These are phyloP conservation scores for Akebia trifoliata DNA, from an alignment of 164 flowering plant genomes.

Conservation along the genomic window DNA sequence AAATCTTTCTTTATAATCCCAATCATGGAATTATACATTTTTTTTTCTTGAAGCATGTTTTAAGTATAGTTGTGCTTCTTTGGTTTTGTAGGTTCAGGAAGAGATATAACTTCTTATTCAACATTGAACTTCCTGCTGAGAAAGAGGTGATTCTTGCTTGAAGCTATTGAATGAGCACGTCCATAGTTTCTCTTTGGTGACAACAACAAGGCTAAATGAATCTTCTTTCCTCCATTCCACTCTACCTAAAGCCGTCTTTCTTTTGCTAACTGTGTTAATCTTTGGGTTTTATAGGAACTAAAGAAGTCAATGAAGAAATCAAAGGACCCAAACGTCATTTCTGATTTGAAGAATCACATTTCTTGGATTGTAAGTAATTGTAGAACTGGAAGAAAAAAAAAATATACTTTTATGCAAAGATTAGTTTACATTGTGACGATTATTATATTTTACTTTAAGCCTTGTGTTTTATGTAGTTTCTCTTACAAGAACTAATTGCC, in stretches of 20 bases:
- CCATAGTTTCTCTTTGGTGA: neutral
- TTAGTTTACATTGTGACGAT: neutral
- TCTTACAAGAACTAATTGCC: neutral
- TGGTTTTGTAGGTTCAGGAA: constrained; percentile 62
- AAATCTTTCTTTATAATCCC: too few relatives aligned
- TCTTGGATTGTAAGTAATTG: constrained; percentile 67
- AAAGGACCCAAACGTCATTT: constrained; percentile 41
- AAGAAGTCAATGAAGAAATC: constrained; percentile 51
- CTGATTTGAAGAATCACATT: constrained; percentile 44
- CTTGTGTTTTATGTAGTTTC: neutral
- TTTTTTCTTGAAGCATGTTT: neutral
- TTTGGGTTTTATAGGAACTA: constrained; percentile 42
- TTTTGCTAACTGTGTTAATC: neutral
- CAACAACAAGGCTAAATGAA: too few relatives aligned
- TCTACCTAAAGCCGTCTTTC: too few relatives aligned
- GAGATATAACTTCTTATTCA: constrained; percentile 65
- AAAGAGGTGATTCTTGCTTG: constrained; percentile 47
- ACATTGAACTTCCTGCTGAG: constrained; percentile 64
- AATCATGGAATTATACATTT: too few relatives aligned
- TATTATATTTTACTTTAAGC: neutral
- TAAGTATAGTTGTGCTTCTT: neutral
- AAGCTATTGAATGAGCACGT: neutral
- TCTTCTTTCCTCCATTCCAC: too few relatives aligned
- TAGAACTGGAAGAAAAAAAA: neutral
- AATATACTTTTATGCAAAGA: neutral